These are phyloP conservation scores for Sanghuangporus weigelae DNA, from an alignment of 1,284 basidiomycete genomes.

Conservation along the genomic window DNA sequence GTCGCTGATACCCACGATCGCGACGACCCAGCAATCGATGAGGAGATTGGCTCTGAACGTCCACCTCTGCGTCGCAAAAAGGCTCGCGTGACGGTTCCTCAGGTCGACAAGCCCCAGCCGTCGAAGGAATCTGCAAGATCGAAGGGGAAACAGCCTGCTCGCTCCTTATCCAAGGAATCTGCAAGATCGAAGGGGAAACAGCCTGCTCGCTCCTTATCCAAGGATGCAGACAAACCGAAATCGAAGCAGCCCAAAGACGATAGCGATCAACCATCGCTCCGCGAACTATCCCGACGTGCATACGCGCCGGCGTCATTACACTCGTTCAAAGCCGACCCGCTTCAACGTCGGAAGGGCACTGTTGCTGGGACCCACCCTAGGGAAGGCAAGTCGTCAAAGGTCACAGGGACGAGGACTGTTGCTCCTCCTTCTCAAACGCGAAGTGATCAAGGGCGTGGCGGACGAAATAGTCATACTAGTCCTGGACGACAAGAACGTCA, in stretches of 20 bases:
- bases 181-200: background rate
- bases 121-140: background rate
- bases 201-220: too few relatives aligned
- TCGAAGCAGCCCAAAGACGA: background rate
- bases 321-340: constrained; percentile 46
- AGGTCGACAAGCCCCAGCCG: background rate
- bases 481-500: constrained; percentile 21
- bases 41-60: background rate
- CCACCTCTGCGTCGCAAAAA: background rate
- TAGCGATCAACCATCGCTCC: constrained; percentile 32
- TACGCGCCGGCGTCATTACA: constrained; percentile 55
- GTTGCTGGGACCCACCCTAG: background rate
- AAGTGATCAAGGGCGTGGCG: background rate
- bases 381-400: background rate
- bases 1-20: background rate
- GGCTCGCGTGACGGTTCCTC: background rate
- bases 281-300: constrained; percentile 55
- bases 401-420: background rate
- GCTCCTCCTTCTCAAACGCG: background rate
- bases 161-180: background rate
- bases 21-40: background rate
- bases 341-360: constrained; percentile 27
- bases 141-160: background rate
- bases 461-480: background rate
- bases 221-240: background rate